Conservation (phyloP, 768 basidiomycete genomes). For the Suillus occidentalis region DNA sequence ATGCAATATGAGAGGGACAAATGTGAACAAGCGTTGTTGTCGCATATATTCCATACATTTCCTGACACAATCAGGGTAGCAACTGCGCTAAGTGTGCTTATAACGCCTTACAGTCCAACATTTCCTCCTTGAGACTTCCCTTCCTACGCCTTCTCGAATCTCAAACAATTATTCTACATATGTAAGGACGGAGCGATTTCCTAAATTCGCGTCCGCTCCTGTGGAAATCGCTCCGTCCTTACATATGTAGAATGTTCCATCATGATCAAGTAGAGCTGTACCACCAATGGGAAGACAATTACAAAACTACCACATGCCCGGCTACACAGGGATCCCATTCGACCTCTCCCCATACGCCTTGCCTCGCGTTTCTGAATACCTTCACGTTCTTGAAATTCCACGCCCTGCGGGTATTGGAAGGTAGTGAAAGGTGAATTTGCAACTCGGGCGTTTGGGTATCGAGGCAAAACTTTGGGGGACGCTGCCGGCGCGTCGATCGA, state of each 20-base stretch:
- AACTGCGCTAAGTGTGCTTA: background rate
- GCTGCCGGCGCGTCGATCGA: slow-evolving; percentile 29
- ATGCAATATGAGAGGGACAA: background rate
- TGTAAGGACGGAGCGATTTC: too few species aligned
- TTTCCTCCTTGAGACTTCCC: background rate
- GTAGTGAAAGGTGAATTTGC: slow-evolving; percentile 28
- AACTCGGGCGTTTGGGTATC: slow-evolving; percentile 26
- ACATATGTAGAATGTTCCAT: too few species aligned
- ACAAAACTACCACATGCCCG: too few species aligned
- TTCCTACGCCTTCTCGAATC: background rate
- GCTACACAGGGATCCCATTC: too few species aligned
- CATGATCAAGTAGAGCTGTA: too few species aligned
- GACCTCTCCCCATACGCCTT: background rate
- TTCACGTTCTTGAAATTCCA: slow-evolving; percentile 16
- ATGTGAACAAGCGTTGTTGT: background rate
- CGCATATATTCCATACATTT: background rate
- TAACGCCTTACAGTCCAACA: background rate
- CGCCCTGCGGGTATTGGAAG: slow-evolving; percentile 22
- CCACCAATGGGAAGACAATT: too few species aligned
- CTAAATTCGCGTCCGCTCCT: too few species aligned
- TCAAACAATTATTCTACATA: background rate
- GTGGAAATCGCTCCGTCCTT: too few species aligned
- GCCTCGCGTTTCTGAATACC: slow-evolving; percentile 15
- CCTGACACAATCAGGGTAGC: background rate
- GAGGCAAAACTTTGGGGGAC: slow-evolving; percentile 22